Base-by-base conservation (phyloP, 768 basidiomycete species). In the Auriscalpium microsporum region DNA sequence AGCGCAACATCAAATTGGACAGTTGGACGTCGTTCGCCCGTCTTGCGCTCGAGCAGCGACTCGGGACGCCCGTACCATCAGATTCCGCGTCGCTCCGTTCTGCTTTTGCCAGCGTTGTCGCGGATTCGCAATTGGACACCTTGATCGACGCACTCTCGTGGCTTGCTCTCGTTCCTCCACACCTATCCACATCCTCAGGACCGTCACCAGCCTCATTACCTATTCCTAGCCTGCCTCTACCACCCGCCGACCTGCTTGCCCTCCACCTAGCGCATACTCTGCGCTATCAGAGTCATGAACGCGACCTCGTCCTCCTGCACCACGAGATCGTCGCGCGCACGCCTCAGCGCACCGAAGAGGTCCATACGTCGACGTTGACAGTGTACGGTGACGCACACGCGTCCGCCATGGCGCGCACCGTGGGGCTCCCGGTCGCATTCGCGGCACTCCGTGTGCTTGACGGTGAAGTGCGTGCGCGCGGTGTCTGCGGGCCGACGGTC, bases 361-460 rank as follows among this genome's bases (percentile, higher is more conserved):
- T 82, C 35, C 78, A 92, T 60, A 84, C 81, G 10, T 87, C 89
- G 8, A 77, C 79, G 21, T 67, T 93, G 13, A 72, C 85, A 21
- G 70, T 77, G 35, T 86, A 86, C 61, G 92, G 85, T 1, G 77
- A 73, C 17, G 58, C 71, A 8, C 65, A 64, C 1, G 79, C 77
- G 3, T 87, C 87, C 0, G 94, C 94, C 5, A 96, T 96, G 94
- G 81, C 91, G n/a, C 75, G 83, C 34, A 90, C 88, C 3, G 94
- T 96, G 16, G 93, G 93, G 4, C 69, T 94, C 46, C 94, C 94
- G 0, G 81, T 94, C 8, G 94, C 89, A 1, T 81, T 93, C 63
- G 91, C 91, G 1, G 83, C 91, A 1, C 66, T 87, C 61, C 73
- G 75, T 36, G 75, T 93, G 6, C 68, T 89, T 40, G 86, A 90